phyloP scores from a whole-genome alignment of 1,139 yeast genomes.

The Blastobotrys proliferans region DNA sequence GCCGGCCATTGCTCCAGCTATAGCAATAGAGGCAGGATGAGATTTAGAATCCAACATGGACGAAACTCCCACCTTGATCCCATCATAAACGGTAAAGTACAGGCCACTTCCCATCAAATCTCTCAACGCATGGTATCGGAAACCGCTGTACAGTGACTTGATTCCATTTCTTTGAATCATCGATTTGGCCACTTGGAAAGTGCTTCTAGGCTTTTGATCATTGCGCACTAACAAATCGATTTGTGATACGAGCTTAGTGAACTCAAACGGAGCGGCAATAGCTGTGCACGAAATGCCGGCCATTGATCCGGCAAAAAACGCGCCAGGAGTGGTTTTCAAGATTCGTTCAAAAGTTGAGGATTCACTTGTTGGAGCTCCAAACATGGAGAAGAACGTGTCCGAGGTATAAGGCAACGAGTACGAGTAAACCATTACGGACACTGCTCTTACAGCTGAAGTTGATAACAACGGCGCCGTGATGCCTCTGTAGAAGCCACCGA shows the following conservation, averaged over 20 bases:
- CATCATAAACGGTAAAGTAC: slow-evolving; percentile 72
- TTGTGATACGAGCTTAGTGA: slow-evolving; percentile 78
- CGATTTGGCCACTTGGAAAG: slow-evolving; percentile 46
- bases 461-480: slow-evolving; percentile 36
- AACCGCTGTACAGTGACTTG: slow-evolving; percentile 68
- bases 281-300: slow-evolving; percentile 65
- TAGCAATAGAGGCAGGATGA: slow-evolving; percentile 42
- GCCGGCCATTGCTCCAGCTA: slow-evolving; percentile 83
- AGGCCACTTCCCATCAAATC: slow-evolving; percentile 71
- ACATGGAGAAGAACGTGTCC: slow-evolving; percentile 23
- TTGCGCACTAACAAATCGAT: slow-evolving; percentile 41
- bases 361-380: slow-evolving; percentile 19
- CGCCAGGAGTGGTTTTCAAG: slow-evolving; percentile 57
- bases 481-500: slow-evolving; percentile 72
- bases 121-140: slow-evolving; percentile 55
- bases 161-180: slow-evolving; percentile 57
- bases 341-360: slow-evolving; percentile 28
- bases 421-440: slow-evolving; percentile 63
- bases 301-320: slow-evolving; percentile 59
- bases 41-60: slow-evolving; percentile 25
- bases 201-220: slow-evolving; percentile 27
- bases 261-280: slow-evolving; percentile 82
- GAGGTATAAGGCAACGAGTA: slow-evolving; percentile 46
- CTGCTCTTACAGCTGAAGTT: slow-evolving; percentile 26
- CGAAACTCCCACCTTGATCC: slow-evolving; percentile 44